Base-by-base conservation (phyloP, 805 yeast genomes). In the Candida andamanensis region DNA sequence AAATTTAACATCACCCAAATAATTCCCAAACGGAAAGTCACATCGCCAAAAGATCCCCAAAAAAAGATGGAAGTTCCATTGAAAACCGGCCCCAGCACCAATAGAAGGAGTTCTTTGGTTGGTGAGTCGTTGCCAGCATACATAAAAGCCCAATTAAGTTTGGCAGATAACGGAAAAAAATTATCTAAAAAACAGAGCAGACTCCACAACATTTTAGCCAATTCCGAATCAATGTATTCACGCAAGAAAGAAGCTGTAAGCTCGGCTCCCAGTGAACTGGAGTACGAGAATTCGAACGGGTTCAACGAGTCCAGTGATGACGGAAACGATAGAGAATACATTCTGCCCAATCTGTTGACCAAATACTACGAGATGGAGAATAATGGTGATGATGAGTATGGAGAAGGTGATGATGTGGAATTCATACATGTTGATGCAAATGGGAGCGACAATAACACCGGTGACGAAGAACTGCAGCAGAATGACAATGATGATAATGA, bases 281-380 rank as follows among this genome's bases (percentile, higher is more conserved):
- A n/a, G n/a, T 42, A 38, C 22, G 36, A 33, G 15, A 39, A 35
- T 11, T 41, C 48, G 13, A 37, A 22, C 20, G n/a, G n/a, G n/a
- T n/a, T n/a, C n/a, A 31, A 28, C 14, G 32, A 31, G 9, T 36
- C 32, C 6, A 32, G 40, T 28, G 49, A 43, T 13, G 54, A 43
- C 4, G 59, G 45, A 6, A 52, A 48, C 13, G 63, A 60, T 28
- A 54, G 47, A 31, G 67, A 63, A 37, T 63, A 64, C 37, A 52
- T 63, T 15, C 67, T 59, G 67, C 69, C 71, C 9, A 50, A 50
- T 29, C 60, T 54, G 59, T 42, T 63, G 28, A 53, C 62, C 3
- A 46, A 46, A 26, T 55, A 49, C 29, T 52, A 52, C 26, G 63
- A 48, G 4, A 28, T 38, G 12, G 50, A 50, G 14, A 49, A 47